phyloP scores from a whole-genome alignment of 305 asterid species.

The Fraxinus velutina region DNA sequence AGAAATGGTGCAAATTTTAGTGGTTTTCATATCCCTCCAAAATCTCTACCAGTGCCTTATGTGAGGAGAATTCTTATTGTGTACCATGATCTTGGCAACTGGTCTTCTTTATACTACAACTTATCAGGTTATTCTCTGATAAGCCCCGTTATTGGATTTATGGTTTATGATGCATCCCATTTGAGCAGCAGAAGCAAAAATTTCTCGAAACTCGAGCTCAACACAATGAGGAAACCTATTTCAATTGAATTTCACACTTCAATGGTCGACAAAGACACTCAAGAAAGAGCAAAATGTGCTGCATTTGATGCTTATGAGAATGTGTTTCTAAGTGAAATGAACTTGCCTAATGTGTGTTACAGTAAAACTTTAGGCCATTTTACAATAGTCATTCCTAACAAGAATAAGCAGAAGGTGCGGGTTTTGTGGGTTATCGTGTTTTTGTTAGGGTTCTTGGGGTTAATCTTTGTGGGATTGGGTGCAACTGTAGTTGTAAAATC shows the following conservation, averaged over 20 bases:
- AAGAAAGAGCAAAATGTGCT: slow-evolving; percentile 45
- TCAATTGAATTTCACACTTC: slow-evolving; percentile 35
- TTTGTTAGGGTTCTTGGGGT: slow-evolving; percentile 31
- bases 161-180: slow-evolving; percentile 50
- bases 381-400: slow-evolving; percentile 37
- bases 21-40: slow-evolving; percentile 50
- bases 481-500: slow-evolving; percentile 35
- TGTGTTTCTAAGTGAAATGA: slow-evolving; percentile 37
- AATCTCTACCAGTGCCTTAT: slow-evolving; percentile 51
- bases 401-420: slow-evolving; percentile 30
- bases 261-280: neutral
- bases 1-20: slow-evolving; percentile 59
- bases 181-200: slow-evolving; percentile 34
- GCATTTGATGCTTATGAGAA: slow-evolving; percentile 42
- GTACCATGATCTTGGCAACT: slow-evolving; percentile 57
- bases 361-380: slow-evolving; percentile 55
- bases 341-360: slow-evolving; percentile 42
- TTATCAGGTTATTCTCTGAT: slow-evolving; percentile 45
- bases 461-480: slow-evolving; percentile 33
- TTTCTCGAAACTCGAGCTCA: slow-evolving; percentile 43
- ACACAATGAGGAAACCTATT: slow-evolving; percentile 49
- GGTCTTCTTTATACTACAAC: slow-evolving; percentile 53
- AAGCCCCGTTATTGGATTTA: slow-evolving; percentile 51
- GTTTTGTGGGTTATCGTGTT: slow-evolving; percentile 33
- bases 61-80: slow-evolving; percentile 54